These are phyloP conservation scores for Fusarium verrucosum DNA, from an alignment of 2,329 filamentous ascomycete genomes.

Conservation along the genomic window DNA sequence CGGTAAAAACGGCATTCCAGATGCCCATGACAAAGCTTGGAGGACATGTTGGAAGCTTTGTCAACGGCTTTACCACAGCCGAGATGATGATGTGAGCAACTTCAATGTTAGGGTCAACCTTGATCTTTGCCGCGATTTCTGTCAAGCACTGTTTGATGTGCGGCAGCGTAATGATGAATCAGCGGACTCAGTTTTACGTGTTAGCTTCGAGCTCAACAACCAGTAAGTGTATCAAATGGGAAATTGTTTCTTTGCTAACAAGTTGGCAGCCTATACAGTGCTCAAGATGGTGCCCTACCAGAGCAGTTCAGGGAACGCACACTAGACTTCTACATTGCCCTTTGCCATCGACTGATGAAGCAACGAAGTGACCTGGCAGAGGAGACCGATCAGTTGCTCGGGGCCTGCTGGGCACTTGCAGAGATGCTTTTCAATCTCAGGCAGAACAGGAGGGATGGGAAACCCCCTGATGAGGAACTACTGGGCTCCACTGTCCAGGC, in stretches of 20 bases:
- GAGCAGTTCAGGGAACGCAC: conserved; percentile 90
- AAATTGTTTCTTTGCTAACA: conserved; percentile 41
- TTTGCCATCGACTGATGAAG: conserved; percentile 97
- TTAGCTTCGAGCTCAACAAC: conserved; percentile 95
- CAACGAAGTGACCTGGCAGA: conserved; percentile 80
- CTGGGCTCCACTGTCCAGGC: conserved; percentile 89
- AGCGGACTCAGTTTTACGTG: conserved; percentile 85
- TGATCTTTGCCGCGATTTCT: conserved; percentile 91
- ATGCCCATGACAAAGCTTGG: conserved; percentile 89
- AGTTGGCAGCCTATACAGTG: conserved; percentile 76
- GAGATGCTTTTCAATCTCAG: conserved; percentile 93
- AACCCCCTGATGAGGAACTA: conserved; percentile 80
- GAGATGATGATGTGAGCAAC: conserved; percentile 73
- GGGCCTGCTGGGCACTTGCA: conserved; percentile 88
- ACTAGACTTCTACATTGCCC: conserved; percentile 90
- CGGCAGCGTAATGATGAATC: conserved; percentile 79
- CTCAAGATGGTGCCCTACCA: conserved; percentile 81
- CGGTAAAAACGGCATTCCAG: conserved; percentile 75
- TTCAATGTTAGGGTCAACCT: conserved; percentile 78
- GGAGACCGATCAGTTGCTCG: conserved; percentile 84
- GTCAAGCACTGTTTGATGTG: conserved; percentile 89
- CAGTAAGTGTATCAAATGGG: conserved; percentile 63
- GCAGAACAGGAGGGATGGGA: conserved; percentile 80
- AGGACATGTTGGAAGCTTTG: conserved; percentile 94
- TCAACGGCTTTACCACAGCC: conserved; percentile 85